These are phyloP conservation scores for Trichocomaceae sp. DNA, from an alignment of 2,329 filamentous ascomycete species.

Conservation along the genomic window DNA sequence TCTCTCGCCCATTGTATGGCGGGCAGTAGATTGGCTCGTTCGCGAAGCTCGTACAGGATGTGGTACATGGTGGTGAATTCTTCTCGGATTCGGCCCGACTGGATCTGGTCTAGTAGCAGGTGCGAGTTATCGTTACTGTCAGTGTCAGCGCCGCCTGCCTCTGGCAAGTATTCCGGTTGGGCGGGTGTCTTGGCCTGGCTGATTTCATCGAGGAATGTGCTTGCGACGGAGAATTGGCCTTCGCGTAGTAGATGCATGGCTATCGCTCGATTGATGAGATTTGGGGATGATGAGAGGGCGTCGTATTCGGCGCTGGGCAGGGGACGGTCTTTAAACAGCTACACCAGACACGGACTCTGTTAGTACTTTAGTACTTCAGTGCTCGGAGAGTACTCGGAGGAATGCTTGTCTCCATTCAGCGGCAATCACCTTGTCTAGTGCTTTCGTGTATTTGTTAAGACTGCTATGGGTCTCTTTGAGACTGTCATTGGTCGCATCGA, in stretches of 20 bases:
- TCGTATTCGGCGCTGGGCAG: constrained; percentile 73
- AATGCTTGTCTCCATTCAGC: too few species aligned
- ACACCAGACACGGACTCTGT: not conserved
- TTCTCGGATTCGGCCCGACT: constrained; percentile 63
- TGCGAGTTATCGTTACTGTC: constrained; percentile 30
- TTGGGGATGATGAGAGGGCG: constrained; percentile 66
- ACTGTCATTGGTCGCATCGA: constrained; percentile 73
- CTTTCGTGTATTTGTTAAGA: constrained; percentile 76
- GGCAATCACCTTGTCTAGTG: constrained; percentile 74
- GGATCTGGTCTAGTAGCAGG: constrained; percentile 51
- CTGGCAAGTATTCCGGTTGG: constrained; percentile 22
- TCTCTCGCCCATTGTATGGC: constrained; percentile 80
- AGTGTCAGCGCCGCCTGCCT: constrained; percentile 24
- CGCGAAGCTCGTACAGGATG: constrained; percentile 72
- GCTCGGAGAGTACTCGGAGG: too few species aligned
- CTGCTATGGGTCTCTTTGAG: constrained; percentile 77
- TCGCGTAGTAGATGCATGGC: constrained; percentile 94
- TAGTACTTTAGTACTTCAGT: not conserved
- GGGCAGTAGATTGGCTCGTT: constrained; percentile 63
- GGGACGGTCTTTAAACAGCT: constrained; percentile 63
- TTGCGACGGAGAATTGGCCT: constrained; percentile 83
- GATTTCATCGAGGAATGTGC: constrained; percentile 73
- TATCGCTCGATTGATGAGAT: constrained; percentile 84
- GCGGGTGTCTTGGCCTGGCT: constrained; percentile 39
- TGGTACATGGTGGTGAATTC: constrained; percentile 87